These are phyloP conservation scores for Saccharomycopsis vini DNA, from an alignment of 805 yeast species.

Conservation along the genomic window DNA sequence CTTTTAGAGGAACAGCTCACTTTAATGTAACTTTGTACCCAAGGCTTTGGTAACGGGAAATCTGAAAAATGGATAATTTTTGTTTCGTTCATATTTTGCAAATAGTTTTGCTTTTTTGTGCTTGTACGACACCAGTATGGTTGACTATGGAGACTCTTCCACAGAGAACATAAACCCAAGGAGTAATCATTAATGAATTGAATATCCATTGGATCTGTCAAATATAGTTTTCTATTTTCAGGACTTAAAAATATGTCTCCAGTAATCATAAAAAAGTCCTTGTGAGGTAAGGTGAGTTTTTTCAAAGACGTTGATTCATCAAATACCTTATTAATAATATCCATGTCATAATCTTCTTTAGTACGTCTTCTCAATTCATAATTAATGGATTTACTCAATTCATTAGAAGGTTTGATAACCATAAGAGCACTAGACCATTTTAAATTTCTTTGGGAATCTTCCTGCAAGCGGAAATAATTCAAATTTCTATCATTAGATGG, in stretches of 20 bases:
- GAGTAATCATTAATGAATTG: conserved; percentile 22
- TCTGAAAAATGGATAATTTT: conserved; percentile 57
- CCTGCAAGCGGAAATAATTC: conserved; percentile 11
- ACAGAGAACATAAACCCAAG: conserved; percentile 9
- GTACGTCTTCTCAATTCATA: conserved; percentile 24
- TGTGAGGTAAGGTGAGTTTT: conserved; percentile 40
- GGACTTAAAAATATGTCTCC: conserved; percentile 30
- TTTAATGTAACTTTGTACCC: conserved; percentile 29
- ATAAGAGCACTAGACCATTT: conserved; percentile 30
- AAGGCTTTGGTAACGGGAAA: conserved; percentile 59
- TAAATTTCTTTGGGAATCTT: conserved; percentile 2
- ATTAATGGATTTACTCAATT: conserved; percentile 23
- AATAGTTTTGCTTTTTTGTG: conserved; percentile 23
- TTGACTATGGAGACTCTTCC: not conserved
- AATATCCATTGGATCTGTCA: conserved; percentile 35
- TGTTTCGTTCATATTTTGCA: conserved; percentile 22
- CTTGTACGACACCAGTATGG: conserved; percentile 18
- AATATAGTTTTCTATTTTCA: conserved; percentile 31
- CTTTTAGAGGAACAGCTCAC: conserved; percentile 6
- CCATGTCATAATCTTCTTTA: conserved; percentile 45
- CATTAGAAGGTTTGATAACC: conserved; percentile 45
- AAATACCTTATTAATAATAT: conserved; percentile 30
- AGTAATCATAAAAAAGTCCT: conserved; percentile 40
- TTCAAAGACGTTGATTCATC: conserved; percentile 2
- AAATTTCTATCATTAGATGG: not conserved